These are phyloP conservation scores for Ganoderma lingzhi DNA, from an alignment of 1,284 basidiomycete species.

Conservation along the genomic window DNA sequence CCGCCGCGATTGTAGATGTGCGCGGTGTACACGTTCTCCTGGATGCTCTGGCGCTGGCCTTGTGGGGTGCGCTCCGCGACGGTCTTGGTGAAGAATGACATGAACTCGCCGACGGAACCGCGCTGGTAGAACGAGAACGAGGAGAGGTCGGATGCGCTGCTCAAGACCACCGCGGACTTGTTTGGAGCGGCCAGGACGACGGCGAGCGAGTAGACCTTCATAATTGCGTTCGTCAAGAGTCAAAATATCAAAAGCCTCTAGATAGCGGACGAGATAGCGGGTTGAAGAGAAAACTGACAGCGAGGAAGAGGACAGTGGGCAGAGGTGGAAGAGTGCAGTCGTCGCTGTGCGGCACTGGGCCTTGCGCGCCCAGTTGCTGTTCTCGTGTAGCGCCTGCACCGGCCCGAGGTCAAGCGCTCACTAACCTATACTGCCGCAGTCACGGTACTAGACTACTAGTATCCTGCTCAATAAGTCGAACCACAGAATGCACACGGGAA, in stretches of 20 bases:
- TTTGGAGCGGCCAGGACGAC: conserved; percentile 65
- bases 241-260: background rate
- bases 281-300: background rate
- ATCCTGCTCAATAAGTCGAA: too few species aligned
- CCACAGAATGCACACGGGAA: too few species aligned
- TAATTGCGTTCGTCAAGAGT: conserved; percentile 37
- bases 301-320: background rate
- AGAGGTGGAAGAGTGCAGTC: background rate
- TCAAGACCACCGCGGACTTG: conserved; percentile 70
- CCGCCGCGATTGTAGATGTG: conserved; percentile 91
- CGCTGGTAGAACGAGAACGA: conserved; percentile 96
- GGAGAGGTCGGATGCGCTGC: conserved; percentile 84
- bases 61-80: conserved; percentile 90
- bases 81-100: conserved; percentile 92
- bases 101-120: conserved; percentile 86
- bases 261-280: background rate
- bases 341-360: too few species aligned
- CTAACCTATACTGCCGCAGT: too few species aligned
- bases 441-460: too few species aligned
- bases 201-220: conserved; percentile 80
- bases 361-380: too few species aligned
- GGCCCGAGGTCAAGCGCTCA: background rate
- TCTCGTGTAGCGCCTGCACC: background rate
- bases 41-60: conserved; percentile 92
- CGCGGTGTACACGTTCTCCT: conserved; percentile 94